Evolutionary conservation across 257 asterid species (phyloP).

Genomic region (Solanum clarkiae): DNA sequence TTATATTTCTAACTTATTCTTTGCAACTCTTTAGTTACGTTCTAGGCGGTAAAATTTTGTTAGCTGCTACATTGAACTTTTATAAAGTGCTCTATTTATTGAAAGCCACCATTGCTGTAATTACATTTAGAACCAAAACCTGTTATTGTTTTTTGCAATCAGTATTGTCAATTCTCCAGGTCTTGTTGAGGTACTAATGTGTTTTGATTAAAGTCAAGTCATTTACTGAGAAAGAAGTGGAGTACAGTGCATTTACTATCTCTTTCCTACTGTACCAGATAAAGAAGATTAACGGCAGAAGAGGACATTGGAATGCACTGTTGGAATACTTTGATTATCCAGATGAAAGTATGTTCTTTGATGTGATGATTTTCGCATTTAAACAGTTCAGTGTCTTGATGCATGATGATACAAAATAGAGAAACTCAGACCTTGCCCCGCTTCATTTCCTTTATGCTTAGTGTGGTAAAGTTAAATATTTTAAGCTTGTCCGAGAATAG

Average conservation of each 20-base stretch:
- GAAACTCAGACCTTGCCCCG: neutral
- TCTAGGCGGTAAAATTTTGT: neutral
- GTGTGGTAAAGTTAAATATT: neutral
- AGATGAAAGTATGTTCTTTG: slow-evolving; percentile 36
- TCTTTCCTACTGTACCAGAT: slow-evolving; percentile 29
- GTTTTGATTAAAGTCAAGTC: neutral
- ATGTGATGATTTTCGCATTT: neutral
- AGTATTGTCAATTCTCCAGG: neutral
- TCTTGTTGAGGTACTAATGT: neutral
- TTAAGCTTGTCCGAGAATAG: neutral
- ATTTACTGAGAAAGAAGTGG: neutral
- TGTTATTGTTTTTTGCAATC: neutral
- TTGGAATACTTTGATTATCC: slow-evolving; percentile 49
- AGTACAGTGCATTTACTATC: neutral
- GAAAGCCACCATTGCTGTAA: neutral
- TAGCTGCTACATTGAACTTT: neutral
- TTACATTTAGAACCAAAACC: neutral
- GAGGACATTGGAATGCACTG: slow-evolving; percentile 1
- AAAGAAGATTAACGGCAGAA: slow-evolving; percentile 6
- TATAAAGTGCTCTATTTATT: neutral
- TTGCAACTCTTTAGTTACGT: neutral
- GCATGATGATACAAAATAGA: neutral
- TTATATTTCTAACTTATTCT: neutral
- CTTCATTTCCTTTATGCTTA: neutral
- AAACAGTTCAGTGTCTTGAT: neutral